Evolutionary conservation across 345 rosid genomes (phyloP).

Genomic region (Pugionium dolabratum): DNA sequence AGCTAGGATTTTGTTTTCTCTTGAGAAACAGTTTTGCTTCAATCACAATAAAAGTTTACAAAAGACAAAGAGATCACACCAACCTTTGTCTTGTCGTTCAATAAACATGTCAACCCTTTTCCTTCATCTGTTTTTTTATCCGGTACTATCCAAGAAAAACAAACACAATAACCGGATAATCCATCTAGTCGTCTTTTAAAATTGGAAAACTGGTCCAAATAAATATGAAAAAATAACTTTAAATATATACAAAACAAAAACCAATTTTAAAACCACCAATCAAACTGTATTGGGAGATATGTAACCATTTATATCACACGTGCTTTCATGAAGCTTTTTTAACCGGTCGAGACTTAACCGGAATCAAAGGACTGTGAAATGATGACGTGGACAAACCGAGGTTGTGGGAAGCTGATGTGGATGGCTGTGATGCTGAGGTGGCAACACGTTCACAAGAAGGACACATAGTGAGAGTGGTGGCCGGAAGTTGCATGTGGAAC

Average conservation of each 20-base stretch:
- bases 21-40: constrained; percentile 14
- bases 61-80: constrained; percentile 20
- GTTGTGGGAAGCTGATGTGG: constrained; percentile 32
- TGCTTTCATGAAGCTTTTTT: constrained; percentile 32
- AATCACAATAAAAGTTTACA: not conserved
- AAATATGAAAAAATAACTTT: no score
- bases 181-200: no score
- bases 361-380: constrained; percentile 5
- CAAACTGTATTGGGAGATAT: no score
- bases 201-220: no score
- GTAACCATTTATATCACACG: no score
- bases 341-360: constrained; percentile 12
- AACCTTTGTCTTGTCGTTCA: constrained; percentile 12
- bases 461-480: constrained; percentile 99
- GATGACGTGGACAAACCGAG: constrained; percentile 27
- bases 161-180: constrained; percentile 28
- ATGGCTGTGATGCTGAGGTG: constrained; percentile 51
- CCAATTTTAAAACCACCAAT: no score
- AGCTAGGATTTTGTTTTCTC: not conserved
- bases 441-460: constrained; percentile 97
- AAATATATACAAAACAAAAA: no score
- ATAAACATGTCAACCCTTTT: constrained; percentile 34
- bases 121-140: constrained; percentile 28
- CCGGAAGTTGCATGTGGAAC: constrained; percentile 93
- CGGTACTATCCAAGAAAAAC: constrained; percentile 30